Conservation (phyloP, 768 basidiomycete genomes). For the Lactarius evosmus region DNA sequence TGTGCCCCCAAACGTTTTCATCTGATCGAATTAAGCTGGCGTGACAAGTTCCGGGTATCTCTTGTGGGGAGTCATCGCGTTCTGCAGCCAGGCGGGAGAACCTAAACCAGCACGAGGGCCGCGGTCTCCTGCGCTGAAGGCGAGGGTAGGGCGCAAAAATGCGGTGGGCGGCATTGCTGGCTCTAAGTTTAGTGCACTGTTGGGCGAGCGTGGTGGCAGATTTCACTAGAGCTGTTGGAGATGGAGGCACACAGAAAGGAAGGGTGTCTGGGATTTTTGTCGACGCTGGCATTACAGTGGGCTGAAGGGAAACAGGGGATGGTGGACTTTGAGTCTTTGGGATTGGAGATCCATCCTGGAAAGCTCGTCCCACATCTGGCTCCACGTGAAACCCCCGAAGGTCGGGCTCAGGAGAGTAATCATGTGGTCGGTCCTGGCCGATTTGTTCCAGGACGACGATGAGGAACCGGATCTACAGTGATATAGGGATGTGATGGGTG, state of each 20-base stretch:
- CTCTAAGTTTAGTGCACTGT: constrained; percentile 87
- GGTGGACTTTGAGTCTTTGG: constrained; percentile 74
- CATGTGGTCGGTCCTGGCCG: constrained; percentile 98
- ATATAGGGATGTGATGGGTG: too few relatives aligned
- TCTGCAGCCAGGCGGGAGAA: constrained; percentile 82
- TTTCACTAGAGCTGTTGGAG: constrained; percentile 41
- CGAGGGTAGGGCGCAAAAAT: constrained; percentile 82
- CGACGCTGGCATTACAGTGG: constrained; percentile 48
- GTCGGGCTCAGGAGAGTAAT: constrained; percentile 92
- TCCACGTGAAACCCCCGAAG: constrained; percentile 91
- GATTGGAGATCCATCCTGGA: constrained; percentile 79
- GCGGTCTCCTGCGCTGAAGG: constrained; percentile 53
- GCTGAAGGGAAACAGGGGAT: constrained; percentile 74
- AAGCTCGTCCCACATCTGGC: constrained; percentile 94
- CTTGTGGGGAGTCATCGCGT: constrained; percentile 61
- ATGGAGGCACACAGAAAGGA: constrained; percentile 83
- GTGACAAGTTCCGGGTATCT: too few relatives aligned
- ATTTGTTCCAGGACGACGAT: constrained; percentile 98
- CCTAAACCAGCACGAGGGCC: constrained; percentile 63
- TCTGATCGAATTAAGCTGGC: too few relatives aligned
- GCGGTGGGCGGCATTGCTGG: constrained; percentile 73
- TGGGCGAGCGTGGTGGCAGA: constrained; percentile 82
- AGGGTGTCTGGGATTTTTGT: constrained; percentile 64
- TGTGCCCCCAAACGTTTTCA: too few relatives aligned
- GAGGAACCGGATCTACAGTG: constrained; percentile 99